Evolutionary conservation across 2,329 filamentous ascomycete species (phyloP), one percentile per base, ranked within the genome.

Genomic region (Sclerotinia subarctica): DNA sequence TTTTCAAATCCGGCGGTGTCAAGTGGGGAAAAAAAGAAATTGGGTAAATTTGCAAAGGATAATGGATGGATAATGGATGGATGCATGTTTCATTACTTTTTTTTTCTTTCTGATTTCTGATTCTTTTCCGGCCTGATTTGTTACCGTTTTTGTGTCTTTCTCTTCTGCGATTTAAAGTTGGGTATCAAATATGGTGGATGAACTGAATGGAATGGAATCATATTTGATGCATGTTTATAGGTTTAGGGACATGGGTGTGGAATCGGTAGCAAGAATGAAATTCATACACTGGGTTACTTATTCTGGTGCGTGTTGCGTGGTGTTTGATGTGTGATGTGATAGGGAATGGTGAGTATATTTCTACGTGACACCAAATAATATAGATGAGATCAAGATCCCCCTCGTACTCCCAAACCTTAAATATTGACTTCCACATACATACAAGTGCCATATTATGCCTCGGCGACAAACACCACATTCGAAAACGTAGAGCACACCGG

Each of bases 1-100:
- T 69, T 70, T 53, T 38, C 47, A 57, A 65, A 64, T 66, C 57
- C 51, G 64, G 56, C 46, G 70, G 70, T 71, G 69, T 70, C 64
- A 67, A 66, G 62, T 58, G 62, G 67, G 59, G 38, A 38, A n/a
- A 66, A 68, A 68, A 66, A 66, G 67, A 68, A 46, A 66, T 66
- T 68, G 67, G 67, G 67, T 66, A 59, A 68, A 66, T 66, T 68
- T 66, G 44, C 51, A 42, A 64, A 46, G 67, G 62, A 53, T 58
- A 59, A 64, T 66, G 46, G 67, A 51, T 58, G 67, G 62, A 53
- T 58, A 59, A 64, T 66, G 46, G 67, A 51, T 58, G 44, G 26
- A 49, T 58, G 46, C 32, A 60, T 67, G 38, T 52, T 54, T 63
- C 47, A 54, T 52, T 59, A 53, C 52, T 44, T 42, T 17, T 46